These are phyloP conservation scores for Boechera retrofracta DNA, from an alignment of 345 rosid species.

Conservation along the genomic window DNA sequence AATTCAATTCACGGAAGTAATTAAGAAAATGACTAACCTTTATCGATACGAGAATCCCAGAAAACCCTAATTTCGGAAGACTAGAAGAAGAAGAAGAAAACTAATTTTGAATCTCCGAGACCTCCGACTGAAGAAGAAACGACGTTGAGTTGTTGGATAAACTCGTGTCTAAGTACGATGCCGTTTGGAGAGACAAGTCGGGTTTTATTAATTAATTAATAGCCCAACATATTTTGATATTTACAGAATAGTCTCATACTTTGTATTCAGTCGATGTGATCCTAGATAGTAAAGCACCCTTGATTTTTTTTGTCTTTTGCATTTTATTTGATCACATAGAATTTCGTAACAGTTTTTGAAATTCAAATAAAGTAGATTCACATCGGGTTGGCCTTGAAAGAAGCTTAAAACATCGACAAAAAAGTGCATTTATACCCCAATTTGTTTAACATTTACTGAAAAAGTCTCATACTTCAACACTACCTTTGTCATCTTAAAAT, in stretches of 20 bases:
- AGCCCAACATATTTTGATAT: neutral
- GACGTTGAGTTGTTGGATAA: neutral
- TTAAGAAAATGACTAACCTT: conserved; percentile 29
- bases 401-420: neutral
- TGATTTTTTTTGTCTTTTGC: too few species aligned
- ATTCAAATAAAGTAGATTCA: too few species aligned
- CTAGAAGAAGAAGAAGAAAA: neutral
- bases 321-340: too few species aligned
- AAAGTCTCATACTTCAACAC: neutral
- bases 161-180: neutral
- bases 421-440: neutral
- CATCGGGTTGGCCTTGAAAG: too few species aligned
- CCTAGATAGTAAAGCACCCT: neutral
- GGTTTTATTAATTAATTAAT: neutral
- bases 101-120: conserved; percentile 1
- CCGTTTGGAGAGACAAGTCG: neutral
- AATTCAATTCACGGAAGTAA: neutral
- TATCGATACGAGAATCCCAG: conserved; percentile 11
- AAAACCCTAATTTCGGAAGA: conserved; percentile 36
- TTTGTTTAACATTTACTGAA: neutral
- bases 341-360: too few species aligned
- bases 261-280: neutral
- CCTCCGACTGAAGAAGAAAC: conserved; percentile 8
- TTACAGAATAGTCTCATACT: neutral
- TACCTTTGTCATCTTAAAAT: neutral